Conservation (phyloP, 768 basidiomycete genomes). For the Epithele typhae region DNA sequence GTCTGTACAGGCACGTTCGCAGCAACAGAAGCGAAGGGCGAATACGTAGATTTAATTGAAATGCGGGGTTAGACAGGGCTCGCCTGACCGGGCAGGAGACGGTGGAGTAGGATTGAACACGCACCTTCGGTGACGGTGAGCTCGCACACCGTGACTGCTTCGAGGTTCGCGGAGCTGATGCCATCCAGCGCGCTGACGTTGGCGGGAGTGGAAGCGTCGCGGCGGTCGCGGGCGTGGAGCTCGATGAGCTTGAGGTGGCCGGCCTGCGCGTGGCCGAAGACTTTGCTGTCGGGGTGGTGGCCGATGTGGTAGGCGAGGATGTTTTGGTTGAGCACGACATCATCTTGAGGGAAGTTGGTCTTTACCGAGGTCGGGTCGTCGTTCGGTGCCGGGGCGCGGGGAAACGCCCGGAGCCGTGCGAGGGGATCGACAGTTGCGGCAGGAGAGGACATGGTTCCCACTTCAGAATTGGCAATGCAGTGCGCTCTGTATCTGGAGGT, state of each 20-base stretch:
- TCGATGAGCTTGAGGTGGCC: conserved; percentile 20
- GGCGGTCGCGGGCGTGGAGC: conserved; percentile 6
- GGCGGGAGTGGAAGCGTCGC: not conserved
- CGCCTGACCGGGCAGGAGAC: too few relatives aligned
- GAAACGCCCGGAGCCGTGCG: conserved; percentile 12
- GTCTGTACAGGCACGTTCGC: conserved; percentile 7
- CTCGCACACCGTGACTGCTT: conserved; percentile 20
- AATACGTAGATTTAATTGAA: not conserved
- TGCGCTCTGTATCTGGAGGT: too few relatives aligned
- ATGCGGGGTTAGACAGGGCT: too few relatives aligned
- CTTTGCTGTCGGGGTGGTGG: conserved; percentile 10
- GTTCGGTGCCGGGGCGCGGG: conserved; percentile 22
- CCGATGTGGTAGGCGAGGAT: conserved; percentile 21
- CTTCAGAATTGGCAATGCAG: too few relatives aligned
- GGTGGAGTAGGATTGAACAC: too few relatives aligned
- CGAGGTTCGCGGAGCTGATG: not conserved
- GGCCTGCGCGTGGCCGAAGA: conserved; percentile 17
- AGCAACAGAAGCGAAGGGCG: not conserved
- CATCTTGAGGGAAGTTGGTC: conserved; percentile 18
- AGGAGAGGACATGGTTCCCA: too few relatives aligned
- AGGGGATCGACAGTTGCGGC: conserved; percentile 1
- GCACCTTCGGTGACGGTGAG: conserved; percentile 18
- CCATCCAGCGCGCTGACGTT: not conserved
- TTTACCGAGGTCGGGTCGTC: conserved; percentile 16
- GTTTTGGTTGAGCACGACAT: conserved; percentile 18